Base-by-base conservation (phyloP, 2,329 filamentous ascomycete species). In the Diaporthe vaccinii region DNA sequence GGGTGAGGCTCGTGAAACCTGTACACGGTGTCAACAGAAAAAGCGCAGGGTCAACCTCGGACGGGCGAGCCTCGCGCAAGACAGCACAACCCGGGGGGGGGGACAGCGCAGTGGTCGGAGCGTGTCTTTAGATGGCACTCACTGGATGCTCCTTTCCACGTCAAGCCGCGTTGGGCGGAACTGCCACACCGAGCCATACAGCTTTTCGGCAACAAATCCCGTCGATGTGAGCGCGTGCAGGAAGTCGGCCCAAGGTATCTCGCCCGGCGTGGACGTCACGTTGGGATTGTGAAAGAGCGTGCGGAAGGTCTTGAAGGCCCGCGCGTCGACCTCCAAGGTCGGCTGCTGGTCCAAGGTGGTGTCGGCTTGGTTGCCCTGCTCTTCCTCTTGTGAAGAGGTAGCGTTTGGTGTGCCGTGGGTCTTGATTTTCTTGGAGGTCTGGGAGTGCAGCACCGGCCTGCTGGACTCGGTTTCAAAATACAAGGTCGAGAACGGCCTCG, bases 161-260 rank as follows among this genome's bases (percentile, higher is more conserved):
- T 87, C 84, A 28, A 86, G 75, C 4, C 78, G 78, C 5, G 79
- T 80, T 7, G 87, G 87, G 25, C 83, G 84, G 76, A 92, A 92
- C 15, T 91, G 88, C 91, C 91, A 93, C 0, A 88, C 87, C 1
- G 89, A 91, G 0, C 90, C 89, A 75, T 91, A 91, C 0, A 92
- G 83, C 81, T 92, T 92, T 80, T 90, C 82, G 0, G 85, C 85
- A 0, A 78, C 76, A 72, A 92, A 91, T 0, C 89, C 90, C 0
- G 84, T 84, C 0, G 83, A 82, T 0, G 78, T 77, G 86, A 91
- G 88, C 0, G 89, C 89, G 75, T 87, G 85, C 6, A 91, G 78
- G 74, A 91, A 89, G 69, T 91, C 88, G 4, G 77, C 80, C 90
- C 89, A 91, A 0, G 84, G 51, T 0, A 91, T 77, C 78, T 91